Conservation (phyloP, 148 eudicot species). For the Diospyros lotus region DNA sequence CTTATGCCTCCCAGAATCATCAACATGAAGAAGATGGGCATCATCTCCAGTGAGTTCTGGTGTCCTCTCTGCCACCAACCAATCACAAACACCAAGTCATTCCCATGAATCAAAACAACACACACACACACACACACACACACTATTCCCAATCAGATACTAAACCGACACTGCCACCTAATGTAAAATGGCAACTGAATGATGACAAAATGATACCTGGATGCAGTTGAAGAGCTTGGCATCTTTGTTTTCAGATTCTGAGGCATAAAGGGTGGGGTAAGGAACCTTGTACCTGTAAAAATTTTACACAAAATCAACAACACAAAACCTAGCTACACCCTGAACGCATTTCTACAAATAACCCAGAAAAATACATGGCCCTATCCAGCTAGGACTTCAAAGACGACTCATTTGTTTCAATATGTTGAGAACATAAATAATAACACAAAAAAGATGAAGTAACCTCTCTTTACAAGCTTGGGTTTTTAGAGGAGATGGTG, state of each 20-base stretch:
- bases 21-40: conserved; percentile 72
- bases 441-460: too few relatives aligned
- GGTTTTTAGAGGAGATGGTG: too few relatives aligned
- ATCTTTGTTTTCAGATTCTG: conserved; percentile 85
- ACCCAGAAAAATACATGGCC: too few relatives aligned
- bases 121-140: too few relatives aligned
- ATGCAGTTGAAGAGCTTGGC: conserved; percentile 94
- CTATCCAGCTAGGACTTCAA: too few relatives aligned
- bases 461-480: too few relatives aligned
- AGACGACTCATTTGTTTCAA: too few relatives aligned
- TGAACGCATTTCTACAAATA: too few relatives aligned
- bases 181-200: neutral
- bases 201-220: conserved; percentile 43
- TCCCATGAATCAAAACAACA: too few relatives aligned
- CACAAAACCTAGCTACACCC: too few relatives aligned
- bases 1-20: conserved; percentile 73
- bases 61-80: conserved; percentile 76
- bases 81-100: neutral
- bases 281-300: conserved; percentile 66
- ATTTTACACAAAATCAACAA: too few relatives aligned
- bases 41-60: conserved; percentile 84
- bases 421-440: too few relatives aligned
- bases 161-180: neutral
- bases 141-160: neutral
- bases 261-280: conserved; percentile 76